phyloP scores from a whole-genome alignment of 2,329 filamentous ascomycete species.

The Colletotrichum echinochloae region DNA sequence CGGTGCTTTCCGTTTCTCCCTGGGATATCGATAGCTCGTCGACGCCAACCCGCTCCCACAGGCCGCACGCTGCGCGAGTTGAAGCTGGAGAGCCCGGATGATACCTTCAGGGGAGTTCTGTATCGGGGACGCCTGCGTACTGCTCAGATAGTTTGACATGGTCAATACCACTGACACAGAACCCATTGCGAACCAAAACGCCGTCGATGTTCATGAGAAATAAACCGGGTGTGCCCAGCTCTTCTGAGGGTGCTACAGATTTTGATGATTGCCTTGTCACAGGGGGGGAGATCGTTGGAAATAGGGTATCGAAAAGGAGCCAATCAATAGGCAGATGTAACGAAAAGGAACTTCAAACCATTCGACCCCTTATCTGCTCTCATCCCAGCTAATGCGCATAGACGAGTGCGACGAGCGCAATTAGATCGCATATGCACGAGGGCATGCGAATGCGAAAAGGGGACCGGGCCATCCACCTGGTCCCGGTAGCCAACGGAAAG shows the following conservation, averaged over 20 bases:
- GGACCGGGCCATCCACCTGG: not conserved
- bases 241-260: not conserved
- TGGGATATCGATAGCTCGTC: not conserved
- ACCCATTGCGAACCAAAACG: not conserved
- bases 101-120: not conserved
- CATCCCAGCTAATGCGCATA: not conserved
- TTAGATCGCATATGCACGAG: not conserved
- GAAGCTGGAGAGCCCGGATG: not conserved
- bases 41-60: not conserved
- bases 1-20: not conserved
- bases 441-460: constrained; percentile 18
- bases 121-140: not conserved
- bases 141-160: constrained; percentile 1
- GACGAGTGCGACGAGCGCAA: constrained; percentile 6
- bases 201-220: not conserved
- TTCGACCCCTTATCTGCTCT: not conserved
- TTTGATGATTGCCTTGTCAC: not conserved
- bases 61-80: not conserved
- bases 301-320: not conserved
- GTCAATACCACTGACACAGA: not conserved
- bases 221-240: not conserved
- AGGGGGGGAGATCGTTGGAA: not conserved
- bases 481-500: not conserved
- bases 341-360: not conserved
- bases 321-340: not conserved